Percentiles rank a stretch among this genome's conserved stretches.
Conservation (phyloP, 169 alveolate genomes). For the Plasmodium billcollinsi region DNA sequence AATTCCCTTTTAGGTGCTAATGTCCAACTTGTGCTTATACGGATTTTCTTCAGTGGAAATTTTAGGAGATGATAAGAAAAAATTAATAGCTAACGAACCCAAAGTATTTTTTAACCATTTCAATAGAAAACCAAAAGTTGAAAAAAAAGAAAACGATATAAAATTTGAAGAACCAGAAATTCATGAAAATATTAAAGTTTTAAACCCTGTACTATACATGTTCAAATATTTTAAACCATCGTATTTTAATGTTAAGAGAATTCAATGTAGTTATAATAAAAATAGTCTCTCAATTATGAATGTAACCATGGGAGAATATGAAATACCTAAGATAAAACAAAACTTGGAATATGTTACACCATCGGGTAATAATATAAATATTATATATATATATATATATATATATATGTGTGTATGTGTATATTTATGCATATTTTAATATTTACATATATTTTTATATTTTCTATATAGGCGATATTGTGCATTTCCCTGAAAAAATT, state of each 20-base stretch:
- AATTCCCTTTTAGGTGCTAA: conserved; percentile 27
- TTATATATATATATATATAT: too few species aligned
- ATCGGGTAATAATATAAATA: conserved; percentile 27
- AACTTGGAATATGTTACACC: conserved; percentile 72
- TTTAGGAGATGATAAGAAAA: neutral
- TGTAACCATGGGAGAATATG: conserved; percentile 73
- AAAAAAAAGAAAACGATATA: conserved; percentile 31
- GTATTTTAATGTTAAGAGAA: conserved; percentile 61
- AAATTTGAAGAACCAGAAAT: conserved; percentile 63
- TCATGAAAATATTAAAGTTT: conserved; percentile 30
- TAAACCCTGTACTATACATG: conserved; percentile 71
- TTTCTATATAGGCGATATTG: conserved; percentile 52
- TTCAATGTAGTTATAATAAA: conserved; percentile 71
- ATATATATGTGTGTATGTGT: neutral
- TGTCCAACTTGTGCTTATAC: conserved; percentile 69
- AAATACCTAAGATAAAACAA: conserved; percentile 34
- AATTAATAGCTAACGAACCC: neutral
- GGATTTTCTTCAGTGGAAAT: conserved; percentile 72
- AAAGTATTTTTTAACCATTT: conserved; percentile 19
- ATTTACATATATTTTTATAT: neutral
- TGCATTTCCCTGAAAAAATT: conserved; percentile 61
- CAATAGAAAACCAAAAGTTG: conserved; percentile 19
- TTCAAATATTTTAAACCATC: conserved; percentile 77
- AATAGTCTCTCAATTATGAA: conserved; percentile 75
- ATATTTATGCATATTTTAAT: neutral